Evolutionary conservation across 2,329 filamentous ascomycete species (phyloP).

Genomic region (Fusarium falciforme): DNA sequence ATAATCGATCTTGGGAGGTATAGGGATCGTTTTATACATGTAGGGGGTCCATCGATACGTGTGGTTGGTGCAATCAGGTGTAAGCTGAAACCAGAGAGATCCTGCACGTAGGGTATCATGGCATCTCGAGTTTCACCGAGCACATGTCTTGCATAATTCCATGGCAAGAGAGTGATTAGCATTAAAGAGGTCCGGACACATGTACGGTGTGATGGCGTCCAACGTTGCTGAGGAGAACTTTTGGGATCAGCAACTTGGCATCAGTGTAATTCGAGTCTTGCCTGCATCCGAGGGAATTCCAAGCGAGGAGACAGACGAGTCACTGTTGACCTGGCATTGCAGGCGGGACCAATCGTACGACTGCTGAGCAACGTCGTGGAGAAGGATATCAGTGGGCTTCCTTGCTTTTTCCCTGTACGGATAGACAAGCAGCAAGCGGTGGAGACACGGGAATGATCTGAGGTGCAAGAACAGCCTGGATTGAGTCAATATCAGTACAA

Average conservation of each 20-base stretch:
- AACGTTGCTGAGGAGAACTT: neutral
- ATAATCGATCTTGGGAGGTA: neutral
- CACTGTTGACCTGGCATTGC: neutral
- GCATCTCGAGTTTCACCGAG: neutral
- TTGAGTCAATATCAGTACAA: neutral
- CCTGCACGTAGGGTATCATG: neutral
- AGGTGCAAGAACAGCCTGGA: neutral
- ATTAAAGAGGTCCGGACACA: neutral
- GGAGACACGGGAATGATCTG: neutral
- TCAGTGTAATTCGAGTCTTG: neutral
- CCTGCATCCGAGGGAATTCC: neutral
- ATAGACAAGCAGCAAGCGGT: neutral
- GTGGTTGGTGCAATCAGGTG: neutral
- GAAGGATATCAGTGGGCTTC: neutral
- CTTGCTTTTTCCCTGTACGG: neutral
- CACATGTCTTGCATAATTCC: neutral
- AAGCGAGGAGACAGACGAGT: neutral
- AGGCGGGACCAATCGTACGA: constrained; percentile 4
- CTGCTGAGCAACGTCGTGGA: neutral
- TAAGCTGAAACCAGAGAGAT: neutral
- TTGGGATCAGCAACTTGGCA: neutral
- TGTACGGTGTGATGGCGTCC: neutral
- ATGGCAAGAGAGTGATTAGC: neutral
- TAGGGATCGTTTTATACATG: neutral
- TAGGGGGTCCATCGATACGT: neutral